phyloP scores from a whole-genome alignment of 164 flowering plant species.

The Chimonanthus praecox region DNA sequence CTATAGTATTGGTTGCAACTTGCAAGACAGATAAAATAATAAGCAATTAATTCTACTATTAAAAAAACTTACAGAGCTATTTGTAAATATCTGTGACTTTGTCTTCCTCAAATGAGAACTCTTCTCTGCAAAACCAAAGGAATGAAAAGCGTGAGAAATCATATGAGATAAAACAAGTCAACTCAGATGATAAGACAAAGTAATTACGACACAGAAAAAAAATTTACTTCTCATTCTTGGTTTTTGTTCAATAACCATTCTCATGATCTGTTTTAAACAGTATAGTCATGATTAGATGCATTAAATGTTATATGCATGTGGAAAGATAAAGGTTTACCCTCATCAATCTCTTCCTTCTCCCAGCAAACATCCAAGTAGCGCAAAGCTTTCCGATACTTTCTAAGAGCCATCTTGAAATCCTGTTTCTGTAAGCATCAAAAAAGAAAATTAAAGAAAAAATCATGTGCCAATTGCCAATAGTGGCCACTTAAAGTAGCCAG shows the following conservation, averaged over 20 bases:
- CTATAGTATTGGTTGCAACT: not conserved
- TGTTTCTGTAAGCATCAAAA: conserved; percentile 49
- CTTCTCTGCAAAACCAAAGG: conserved; percentile 22
- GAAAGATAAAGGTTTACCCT: conserved; percentile 35
- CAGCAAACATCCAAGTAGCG: conserved; percentile 93
- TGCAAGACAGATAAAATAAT: not conserved
- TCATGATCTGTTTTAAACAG: too few species aligned
- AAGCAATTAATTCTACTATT: not conserved
- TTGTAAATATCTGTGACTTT: conserved; percentile 35
- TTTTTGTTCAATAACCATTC: too few species aligned
- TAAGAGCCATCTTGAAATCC: conserved; percentile 88
- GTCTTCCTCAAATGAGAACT: conserved; percentile 27
- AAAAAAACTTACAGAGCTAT: conserved; percentile 29
- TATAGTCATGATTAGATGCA: too few species aligned
- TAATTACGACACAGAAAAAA: not conserved
- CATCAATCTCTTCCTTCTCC: conserved; percentile 96
- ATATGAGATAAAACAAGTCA: not conserved
- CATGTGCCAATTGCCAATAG: not conserved
- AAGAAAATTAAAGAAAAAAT: not conserved
- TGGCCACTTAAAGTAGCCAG: not conserved
- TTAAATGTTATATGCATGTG: not conserved
- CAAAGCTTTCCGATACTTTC: conserved; percentile 85
- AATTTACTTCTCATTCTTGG: too few species aligned
- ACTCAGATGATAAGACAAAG: not conserved
- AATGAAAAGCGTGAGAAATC: conserved; percentile 1